phyloP scores from a whole-genome alignment of 2,329 filamentous ascomycete species.

The Raffaelea albimanens region DNA sequence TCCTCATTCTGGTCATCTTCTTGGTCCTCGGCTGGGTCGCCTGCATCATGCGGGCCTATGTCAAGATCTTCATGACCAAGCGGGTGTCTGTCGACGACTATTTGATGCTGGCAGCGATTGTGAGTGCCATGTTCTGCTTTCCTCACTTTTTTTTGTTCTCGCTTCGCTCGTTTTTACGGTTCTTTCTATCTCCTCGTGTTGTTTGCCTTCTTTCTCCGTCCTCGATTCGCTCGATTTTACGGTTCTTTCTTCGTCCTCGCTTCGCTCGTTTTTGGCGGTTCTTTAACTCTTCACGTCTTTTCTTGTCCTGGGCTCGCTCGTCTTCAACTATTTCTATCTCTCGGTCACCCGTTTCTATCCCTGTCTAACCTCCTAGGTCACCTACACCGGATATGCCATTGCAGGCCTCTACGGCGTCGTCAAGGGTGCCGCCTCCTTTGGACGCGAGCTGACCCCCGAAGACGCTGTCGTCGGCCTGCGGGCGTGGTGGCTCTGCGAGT shows the following conservation, averaged over 20 bases:
- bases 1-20: slow-evolving; percentile 7
- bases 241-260: too few species aligned
- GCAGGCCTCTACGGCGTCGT: slow-evolving; percentile 24
- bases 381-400: slow-evolving; percentile 23
- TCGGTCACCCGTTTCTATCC: not conserved
- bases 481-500: slow-evolving; percentile 29
- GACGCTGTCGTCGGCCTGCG: slow-evolving; percentile 20
- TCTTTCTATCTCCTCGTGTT: not conserved
- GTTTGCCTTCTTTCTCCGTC: not conserved
- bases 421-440: slow-evolving; percentile 20
- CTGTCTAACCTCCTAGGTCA: slow-evolving; percentile 16
- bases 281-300: not conserved
- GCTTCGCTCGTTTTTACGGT: too few species aligned
- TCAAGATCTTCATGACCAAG: slow-evolving; percentile 32
- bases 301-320: not conserved
- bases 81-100: slow-evolving; percentile 36
- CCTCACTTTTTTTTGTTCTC: not conserved
- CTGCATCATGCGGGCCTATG: slow-evolving; percentile 32
- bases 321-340: not conserved
- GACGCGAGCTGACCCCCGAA: slow-evolving; percentile 12
- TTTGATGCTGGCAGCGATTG: slow-evolving; percentile 35
- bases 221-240: not conserved
- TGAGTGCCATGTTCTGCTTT: slow-evolving; percentile 16
- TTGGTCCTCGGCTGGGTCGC: slow-evolving; percentile 19
- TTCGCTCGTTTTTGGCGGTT: too few species aligned